Evolutionary conservation across 2,329 filamentous ascomycete species (phyloP).

Genomic region (Fusarium camptoceras): DNA sequence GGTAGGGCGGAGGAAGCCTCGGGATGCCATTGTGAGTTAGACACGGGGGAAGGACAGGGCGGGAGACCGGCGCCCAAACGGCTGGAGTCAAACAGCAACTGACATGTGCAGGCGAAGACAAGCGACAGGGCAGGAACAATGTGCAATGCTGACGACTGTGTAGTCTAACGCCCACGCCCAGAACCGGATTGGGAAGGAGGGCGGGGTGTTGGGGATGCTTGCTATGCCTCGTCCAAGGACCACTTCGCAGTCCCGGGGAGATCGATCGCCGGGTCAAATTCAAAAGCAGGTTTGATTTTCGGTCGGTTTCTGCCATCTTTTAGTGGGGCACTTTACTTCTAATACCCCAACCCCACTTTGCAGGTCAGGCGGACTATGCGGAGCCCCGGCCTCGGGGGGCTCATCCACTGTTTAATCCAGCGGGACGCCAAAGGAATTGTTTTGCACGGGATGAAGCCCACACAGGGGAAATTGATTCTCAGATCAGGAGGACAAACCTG

Average conservation of each 20-base stretch:
- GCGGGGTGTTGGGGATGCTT: slow-evolving; percentile 32
- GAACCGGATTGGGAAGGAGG: slow-evolving; percentile 39
- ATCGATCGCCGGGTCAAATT: slow-evolving; percentile 38
- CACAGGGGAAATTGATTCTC: slow-evolving; percentile 16
- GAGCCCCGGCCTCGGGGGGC: slow-evolving; percentile 41
- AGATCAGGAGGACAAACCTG: slow-evolving; percentile 13
- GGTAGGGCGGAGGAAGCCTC: slow-evolving; percentile 30
- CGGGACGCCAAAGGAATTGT: slow-evolving; percentile 31
- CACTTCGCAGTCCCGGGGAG: slow-evolving; percentile 31
- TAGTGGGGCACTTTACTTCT: slow-evolving; percentile 24
- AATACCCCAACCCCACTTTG: slow-evolving; percentile 45
- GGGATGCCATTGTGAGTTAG: slow-evolving; percentile 39
- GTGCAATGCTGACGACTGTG: slow-evolving; percentile 32
- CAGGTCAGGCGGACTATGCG: slow-evolving; percentile 45
- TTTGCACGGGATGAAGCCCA: slow-evolving; percentile 16
- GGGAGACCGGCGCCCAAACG: slow-evolving; percentile 22
- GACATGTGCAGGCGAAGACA: slow-evolving; percentile 10
- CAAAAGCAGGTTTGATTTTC: slow-evolving; percentile 37
- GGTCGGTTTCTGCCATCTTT: slow-evolving; percentile 36
- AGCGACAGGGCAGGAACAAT: slow-evolving; percentile 17
- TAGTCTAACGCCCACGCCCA: slow-evolving; percentile 37
- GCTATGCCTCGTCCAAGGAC: slow-evolving; percentile 22
- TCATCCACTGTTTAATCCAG: slow-evolving; percentile 26
- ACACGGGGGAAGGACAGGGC: slow-evolving; percentile 17
- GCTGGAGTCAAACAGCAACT: slow-evolving; percentile 20